Evolutionary conservation across 1,284 basidiomycete species (phyloP), one percentile per base, ranked within the genome.

Genomic region (Chalciporus sp.): DNA sequence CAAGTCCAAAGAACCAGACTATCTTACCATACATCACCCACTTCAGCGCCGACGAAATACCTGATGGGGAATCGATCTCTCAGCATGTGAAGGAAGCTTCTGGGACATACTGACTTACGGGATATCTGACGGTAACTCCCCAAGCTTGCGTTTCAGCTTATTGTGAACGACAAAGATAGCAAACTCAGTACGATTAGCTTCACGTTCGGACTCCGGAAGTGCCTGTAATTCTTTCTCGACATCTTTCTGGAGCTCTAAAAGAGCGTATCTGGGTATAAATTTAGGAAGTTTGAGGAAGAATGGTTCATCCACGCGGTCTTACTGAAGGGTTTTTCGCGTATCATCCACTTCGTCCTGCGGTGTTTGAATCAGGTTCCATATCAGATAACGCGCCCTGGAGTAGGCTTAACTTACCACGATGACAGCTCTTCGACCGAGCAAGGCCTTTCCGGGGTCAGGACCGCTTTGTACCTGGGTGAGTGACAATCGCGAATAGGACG

Each of bases 111-210:
- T 37, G n/a, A 56, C 84, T 64, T 67, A 94, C 85, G 80, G 82
- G 41, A 83, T 77, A 49, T 82, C 80, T 4, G 73, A 62, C 9
- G 93, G 90, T 43, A 98, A 73, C 42, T 81, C 72, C 26, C 84
- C 93, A 41, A 86, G 71, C 75, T 98, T 98, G 42, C 80, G 77
- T 76, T 96, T 96, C 58, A 85, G 76, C 76, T 97, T 97, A 79
- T 97, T 96, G 75, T 97, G 94, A 16, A 98, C 95, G 37, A 96
- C 94, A 68, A 97, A 98, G 61, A 96, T 78, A 2, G 84, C 94
- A 58, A 97, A 92, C 70, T 90, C 80, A 41, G 95, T 94, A 57
- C 85, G 83, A 53, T 89, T 74, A 3, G 80, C 80, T 28, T 86
- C 86, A 52, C 90, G 85, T 66, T 94, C 86, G 11, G 78, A 71